Evolutionary conservation across 2,329 filamentous ascomycete species (phyloP), one percentile per base, ranked within the genome.

Genomic region (Trichophyton benhamiae): DNA sequence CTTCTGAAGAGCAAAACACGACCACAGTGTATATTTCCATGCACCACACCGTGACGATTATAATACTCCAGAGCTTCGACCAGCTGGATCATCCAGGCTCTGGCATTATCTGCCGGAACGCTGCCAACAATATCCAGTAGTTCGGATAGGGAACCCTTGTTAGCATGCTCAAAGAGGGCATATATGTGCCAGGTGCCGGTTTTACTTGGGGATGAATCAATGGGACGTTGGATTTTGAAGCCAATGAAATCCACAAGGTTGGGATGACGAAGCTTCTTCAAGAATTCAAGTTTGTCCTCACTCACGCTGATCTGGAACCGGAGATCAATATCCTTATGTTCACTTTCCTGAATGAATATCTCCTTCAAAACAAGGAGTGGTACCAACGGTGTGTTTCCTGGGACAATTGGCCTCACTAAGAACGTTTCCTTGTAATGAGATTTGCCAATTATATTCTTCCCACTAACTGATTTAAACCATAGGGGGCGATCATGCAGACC

Each of bases 51-150:
- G 70, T 88, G 86, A 65, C 87, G 87, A 74, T 97, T 92, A 59
- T 95, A 83, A 71, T 87, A 95, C 62, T 90, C 88, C 30, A 99
- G 78, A 0, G 87, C 94, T 75, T 96, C 90, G 27, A 99, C 82
- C 17, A 99, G 79, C 68, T 96, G 90, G 63, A 91, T 85, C n/a
- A 90, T 94, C 87, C 91, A 97, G 25, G 89, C 86, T 60, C 91
- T 87, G 52, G 91, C 86, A 70, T 87, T 91, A 65, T 83, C 83
- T 59, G 88, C 82, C 48, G 87, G 83, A 58, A 96, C 77, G 33
- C 82, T 82, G 3, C 88, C 89, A 48, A 90, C 84, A 63, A 92
- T 82, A 61, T 92, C 87, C 33, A 99, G 79, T 20, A 95, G 79
- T 67, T 96, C 90, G 30, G 87, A 83, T 13, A 99, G 76, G 0